Evolutionary conservation across 1,284 basidiomycete genomes (phyloP), one percentile per base, ranked within the genome.

Genomic region (Dichomitus squalens): DNA sequence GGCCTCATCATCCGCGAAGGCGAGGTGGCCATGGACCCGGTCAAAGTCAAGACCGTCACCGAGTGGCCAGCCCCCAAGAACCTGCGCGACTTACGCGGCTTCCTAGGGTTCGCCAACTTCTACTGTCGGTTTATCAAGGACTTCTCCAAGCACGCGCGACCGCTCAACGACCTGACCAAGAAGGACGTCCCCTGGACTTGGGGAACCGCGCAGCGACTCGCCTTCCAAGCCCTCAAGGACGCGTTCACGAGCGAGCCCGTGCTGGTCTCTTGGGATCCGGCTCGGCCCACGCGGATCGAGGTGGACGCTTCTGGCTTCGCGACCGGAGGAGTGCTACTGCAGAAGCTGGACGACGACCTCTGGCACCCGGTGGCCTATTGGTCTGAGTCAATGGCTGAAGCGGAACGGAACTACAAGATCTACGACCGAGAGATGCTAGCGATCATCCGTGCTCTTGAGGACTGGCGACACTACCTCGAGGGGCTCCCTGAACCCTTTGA

Each of bases 51-150:
- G 0, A 68, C 68, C 0, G 65, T 81, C 7, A n/a, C 33, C 0
- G 29, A 61, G 0, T 83, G 80, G 80, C 73, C 71, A 0, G 20
- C 31, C 0, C 78, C 75, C 0, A 62, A 49, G 0, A 70, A 46
- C 0, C 48, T 75, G 5, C 66, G 67, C 23, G 60, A 73, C 8
- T 50, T 76, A 4, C 64, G 70, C 39, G 44, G 40, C 0, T 81
- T 82, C 63, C 53, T 81, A 0, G 79, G 77, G 1, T 75, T 82
- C 36, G 64, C 68, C 6, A 77, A 77, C 57, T 80, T 76, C 65
- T 83, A 81, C 49, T 41, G 72, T 0, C 48, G 69, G 0, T 83
- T 82, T 55, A 75, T 83, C 18, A 29, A 67, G 8, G 59, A 71
- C 14, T 82, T 72, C 56, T 66, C 33, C 1, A 14, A 12, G 1